Percentiles rank a stretch among this genome's conserved stretches.
These are phyloP conservation scores for Trichoderma sp. DNA, from an alignment of 2,329 filamentous ascomycete species.

Conservation along the genomic window DNA sequence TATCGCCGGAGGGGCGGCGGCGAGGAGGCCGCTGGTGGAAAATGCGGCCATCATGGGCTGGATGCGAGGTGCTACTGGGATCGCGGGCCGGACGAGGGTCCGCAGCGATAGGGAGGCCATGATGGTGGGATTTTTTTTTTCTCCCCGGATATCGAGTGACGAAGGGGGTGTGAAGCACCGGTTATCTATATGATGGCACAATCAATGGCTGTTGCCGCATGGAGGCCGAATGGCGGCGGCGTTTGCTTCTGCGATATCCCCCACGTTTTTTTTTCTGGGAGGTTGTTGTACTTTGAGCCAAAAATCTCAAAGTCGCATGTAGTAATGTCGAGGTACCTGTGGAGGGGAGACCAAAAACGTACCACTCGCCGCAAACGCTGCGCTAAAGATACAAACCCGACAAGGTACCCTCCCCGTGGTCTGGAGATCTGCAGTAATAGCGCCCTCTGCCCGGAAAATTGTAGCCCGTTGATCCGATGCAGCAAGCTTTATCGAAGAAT, in stretches of 20 bases:
- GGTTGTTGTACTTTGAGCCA: constrained; percentile 22
- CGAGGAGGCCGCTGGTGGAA: constrained; percentile 35
- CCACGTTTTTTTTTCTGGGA: constrained; percentile 20
- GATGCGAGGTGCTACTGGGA: constrained; percentile 34
- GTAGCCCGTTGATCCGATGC: constrained; percentile 28
- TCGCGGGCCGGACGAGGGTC: constrained; percentile 40
- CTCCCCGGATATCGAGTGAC: background rate
- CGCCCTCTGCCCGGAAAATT: constrained; percentile 28
- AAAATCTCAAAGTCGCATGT: constrained; percentile 16
- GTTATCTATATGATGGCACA: background rate
- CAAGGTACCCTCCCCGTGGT: background rate
- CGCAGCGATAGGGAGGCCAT: constrained; percentile 43
- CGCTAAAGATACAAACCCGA: background rate
- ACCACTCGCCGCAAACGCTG: background rate
- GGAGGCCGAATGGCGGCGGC: constrained; percentile 31
- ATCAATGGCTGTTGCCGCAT: constrained; percentile 26
- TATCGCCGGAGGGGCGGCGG: constrained; percentile 28
- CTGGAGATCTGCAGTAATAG: background rate
- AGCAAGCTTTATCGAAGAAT: constrained; percentile 7
- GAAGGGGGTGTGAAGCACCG: background rate
- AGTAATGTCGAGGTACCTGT: too few species aligned
- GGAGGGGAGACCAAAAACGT: background rate
- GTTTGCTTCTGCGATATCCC: constrained; percentile 21
- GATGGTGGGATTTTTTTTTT: constrained; percentile 10
- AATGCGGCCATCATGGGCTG: constrained; percentile 39